Evolutionary conservation across 345 rosid species (phyloP).

Genomic region (Eucalyptus tenuipes): DNA sequence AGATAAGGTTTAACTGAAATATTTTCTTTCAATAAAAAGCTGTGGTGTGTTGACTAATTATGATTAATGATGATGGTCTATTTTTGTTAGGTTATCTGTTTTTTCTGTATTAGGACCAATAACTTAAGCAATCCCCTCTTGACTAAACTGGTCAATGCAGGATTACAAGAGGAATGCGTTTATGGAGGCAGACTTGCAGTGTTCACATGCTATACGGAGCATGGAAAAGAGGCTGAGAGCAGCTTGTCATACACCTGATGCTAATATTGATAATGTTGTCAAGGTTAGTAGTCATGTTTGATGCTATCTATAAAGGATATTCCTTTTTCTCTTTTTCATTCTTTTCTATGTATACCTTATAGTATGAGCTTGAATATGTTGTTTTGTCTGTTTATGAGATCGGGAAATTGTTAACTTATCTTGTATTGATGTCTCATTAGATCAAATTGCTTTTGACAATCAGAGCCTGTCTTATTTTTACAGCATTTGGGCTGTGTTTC

Average conservation of each 20-base stretch:
- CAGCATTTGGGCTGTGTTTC: not conserved
- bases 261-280: constrained; percentile 65
- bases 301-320: not conserved
- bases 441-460: not conserved
- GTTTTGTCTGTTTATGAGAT: not conserved
- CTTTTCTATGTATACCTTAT: not conserved
- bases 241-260: constrained; percentile 89
- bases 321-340: not conserved
- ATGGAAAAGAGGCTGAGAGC: constrained; percentile 93
- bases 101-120: not conserved
- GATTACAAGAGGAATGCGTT: constrained; percentile 69
- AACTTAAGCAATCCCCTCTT: not conserved
- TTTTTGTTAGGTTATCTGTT: not conserved
- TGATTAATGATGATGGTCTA: not conserved
- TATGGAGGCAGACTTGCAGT: constrained; percentile 87
- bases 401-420: not conserved
- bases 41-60: not conserved
- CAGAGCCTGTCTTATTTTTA: not conserved
- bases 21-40: not conserved
- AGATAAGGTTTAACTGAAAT: not conserved
- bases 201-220: constrained; percentile 60
- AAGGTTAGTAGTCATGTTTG: constrained; percentile 37
- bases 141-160: constrained; percentile 16
- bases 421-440: not conserved
- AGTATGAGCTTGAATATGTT: too few species aligned